Evolutionary conservation across 1,284 basidiomycete genomes (phyloP), one percentile per base, ranked within the genome.

Genomic region (Trametes polyzona): DNA sequence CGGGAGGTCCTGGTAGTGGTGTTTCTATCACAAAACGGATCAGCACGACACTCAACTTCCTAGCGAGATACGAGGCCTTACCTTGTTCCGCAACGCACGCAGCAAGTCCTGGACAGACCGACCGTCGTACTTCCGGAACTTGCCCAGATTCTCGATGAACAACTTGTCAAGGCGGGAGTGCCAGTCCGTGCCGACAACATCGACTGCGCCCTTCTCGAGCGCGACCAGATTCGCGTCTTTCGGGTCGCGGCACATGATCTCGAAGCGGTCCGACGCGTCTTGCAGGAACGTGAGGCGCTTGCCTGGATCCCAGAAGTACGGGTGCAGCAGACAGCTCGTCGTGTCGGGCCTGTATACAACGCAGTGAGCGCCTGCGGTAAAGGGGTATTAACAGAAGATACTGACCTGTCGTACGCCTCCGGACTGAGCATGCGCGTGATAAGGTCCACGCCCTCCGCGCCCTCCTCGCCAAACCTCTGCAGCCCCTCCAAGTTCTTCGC

Each of bases 1-100:
- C 2, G 95, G 95, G 19, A 98, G 77, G 72, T 96, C 95, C 76
- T 98, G 96, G 70, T 97, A 98, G 71, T 99, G 96, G 67, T 99
- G 92, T 90, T 96, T 98, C 95, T 96, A 68, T 33, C 62, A n/a
- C 3, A 3, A 21, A 32, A 5, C 32, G 32, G 40, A 40, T 57
- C 33, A 55, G 36, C 30, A 37, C 27, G 8, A 2, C 8, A 14
- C 16, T 2, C 26, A 10, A 1, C 10, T 10, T 8, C 4, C 12
- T 4, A 6, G 16, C 16, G 16, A 17, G 9, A 1, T 24, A 8
- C 21, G 24, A 47, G 52, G 47, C 6, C 0, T 52, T 52, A 93
- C 95, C 81, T 99, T 99, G 74, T 99, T 99, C 58, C 97, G 80
- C 70, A 99, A 77, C 1, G 96, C 97, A 42, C 96, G 83, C 50